Evolutionary conservation across 768 basidiomycete species (phyloP).

Genomic region (Xerocomellus intermedius): DNA sequence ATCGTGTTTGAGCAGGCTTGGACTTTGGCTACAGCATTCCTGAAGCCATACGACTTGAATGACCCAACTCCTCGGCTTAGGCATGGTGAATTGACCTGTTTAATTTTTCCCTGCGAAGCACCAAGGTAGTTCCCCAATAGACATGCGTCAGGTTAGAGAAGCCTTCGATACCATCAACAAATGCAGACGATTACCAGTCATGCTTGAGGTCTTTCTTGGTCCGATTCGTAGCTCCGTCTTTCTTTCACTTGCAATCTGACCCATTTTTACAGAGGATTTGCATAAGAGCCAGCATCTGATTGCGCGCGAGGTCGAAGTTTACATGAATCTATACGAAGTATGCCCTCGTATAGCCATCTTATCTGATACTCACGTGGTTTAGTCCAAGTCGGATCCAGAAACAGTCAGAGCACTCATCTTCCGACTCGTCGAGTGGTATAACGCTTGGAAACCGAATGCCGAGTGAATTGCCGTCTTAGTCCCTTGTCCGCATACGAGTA

Average conservation of each 20-base stretch:
- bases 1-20: constrained; percentile 49
- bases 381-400: constrained; percentile 49
- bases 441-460: constrained; percentile 65
- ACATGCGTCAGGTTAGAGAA: constrained; percentile 47
- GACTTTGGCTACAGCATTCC: constrained; percentile 50
- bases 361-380: constrained; percentile 1
- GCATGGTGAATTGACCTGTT: constrained; percentile 24
- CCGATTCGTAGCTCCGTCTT: constrained; percentile 16
- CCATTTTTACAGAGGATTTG: constrained; percentile 51
- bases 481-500: neutral
- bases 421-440: constrained; percentile 69
- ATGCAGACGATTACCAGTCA: constrained; percentile 56
- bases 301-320: constrained; percentile 53
- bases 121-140: constrained; percentile 29
- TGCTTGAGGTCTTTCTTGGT: constrained; percentile 76
- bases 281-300: constrained; percentile 58
- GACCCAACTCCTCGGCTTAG: constrained; percentile 31
- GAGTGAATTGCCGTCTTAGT: constrained; percentile 46
- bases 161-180: constrained; percentile 61
- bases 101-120: neutral
- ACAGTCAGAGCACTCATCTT: constrained; percentile 54
- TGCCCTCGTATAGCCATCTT: constrained; percentile 3
- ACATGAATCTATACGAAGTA: constrained; percentile 66
- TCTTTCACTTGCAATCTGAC: neutral
- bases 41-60: constrained; percentile 55